Evolutionary conservation across 1,284 basidiomycete species (phyloP), one percentile per base, ranked within the genome.

Genomic region (Ceratobasidium sp.): DNA sequence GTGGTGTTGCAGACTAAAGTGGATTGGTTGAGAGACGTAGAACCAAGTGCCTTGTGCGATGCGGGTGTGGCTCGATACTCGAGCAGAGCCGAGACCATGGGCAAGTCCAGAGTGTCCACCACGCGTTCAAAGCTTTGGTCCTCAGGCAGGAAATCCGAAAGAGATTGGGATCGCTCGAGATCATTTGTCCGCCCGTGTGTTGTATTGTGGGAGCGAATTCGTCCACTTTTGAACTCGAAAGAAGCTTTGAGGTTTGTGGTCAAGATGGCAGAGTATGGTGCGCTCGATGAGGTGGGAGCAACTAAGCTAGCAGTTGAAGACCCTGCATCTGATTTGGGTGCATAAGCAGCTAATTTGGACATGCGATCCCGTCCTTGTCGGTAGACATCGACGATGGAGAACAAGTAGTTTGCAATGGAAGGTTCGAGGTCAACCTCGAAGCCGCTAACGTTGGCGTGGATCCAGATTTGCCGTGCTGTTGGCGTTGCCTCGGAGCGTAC

Each of bases 401-500:
- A 94, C 5, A 95, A 82, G 76, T 90, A 92, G 75, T 90, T 89
- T 1, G 93, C 88, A 66, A 97, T 91, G 30, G 87, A 87, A 0
- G 95, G 91, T 77, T 96, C 93, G 18, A 98, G 84, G 75, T 95
- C 91, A 43, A 97, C 84, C 67, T 94, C 86, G 80, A 97, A 96
- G 30, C 95, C 95, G 75, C 89, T 93, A 73, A 97, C 92, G 59
- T 87, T 87, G 3, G 92, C 93, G 63, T 85, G 84, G 58, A 94
- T 84, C 79, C 86, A 88, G 35, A 94, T 80, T 64, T 87, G 86
- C 74, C 89, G 87, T 14, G 84, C 84, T 2, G 84, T 79, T 2
- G 81, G 81, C 1, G 84, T 82, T 4, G 84, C 84, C 8, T 88
- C 86, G 1, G 89, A 87, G 58, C 89, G 87, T 57, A 94, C 83